phyloP scores from a whole-genome alignment of 495 filamentous ascomycete species.

The Podospora pseudopauciseta region DNA sequence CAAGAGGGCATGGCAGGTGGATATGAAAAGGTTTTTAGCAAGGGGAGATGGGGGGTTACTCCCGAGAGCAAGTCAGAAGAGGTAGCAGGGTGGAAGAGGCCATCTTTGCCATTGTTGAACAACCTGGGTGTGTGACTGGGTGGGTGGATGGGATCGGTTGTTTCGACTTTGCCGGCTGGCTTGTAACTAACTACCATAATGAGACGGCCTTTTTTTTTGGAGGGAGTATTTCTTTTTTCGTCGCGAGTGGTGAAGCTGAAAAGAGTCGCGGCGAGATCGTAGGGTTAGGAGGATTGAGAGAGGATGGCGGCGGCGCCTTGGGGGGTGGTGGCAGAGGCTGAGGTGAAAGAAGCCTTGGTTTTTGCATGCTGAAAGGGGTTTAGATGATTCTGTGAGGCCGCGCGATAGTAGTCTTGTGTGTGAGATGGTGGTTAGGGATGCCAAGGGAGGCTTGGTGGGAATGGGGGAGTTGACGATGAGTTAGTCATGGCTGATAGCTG shows the following conservation, averaged over 20 bases:
- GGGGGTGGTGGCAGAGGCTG: slow-evolving; percentile 42
- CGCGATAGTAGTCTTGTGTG: slow-evolving; percentile 40
- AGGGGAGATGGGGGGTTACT: slow-evolving; percentile 42
- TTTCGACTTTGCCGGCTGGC: slow-evolving; percentile 42
- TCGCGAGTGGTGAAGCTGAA: slow-evolving; percentile 49
- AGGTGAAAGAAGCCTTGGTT: slow-evolving; percentile 65
- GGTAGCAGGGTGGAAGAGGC: slow-evolving; percentile 39
- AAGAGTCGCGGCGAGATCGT: slow-evolving; percentile 42
- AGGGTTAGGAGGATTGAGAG: slow-evolving; percentile 44
- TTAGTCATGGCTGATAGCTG: not conserved
- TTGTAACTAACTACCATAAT: slow-evolving; percentile 54
- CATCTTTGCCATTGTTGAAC: slow-evolving; percentile 56
- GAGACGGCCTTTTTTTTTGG: slow-evolving; percentile 23
- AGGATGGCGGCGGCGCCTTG: slow-evolving; percentile 41
- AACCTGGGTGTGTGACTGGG: slow-evolving; percentile 55
- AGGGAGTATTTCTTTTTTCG: slow-evolving; percentile 53
- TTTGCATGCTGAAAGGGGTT: slow-evolving; percentile 47
- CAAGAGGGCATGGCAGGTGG: slow-evolving; percentile 31
- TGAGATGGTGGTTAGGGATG: slow-evolving; percentile 13
- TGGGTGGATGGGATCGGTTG: slow-evolving; percentile 55
- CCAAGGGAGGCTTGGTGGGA: slow-evolving; percentile 12
- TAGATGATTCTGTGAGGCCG: slow-evolving; percentile 38
- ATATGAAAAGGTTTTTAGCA: slow-evolving; percentile 55
- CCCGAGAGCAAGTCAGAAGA: slow-evolving; percentile 33
- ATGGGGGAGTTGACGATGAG: not conserved